A percentile compares a stretch with the other conserved stretches of the same genome.
phyloP scores from a whole-genome alignment of 2,329 filamentous ascomycete genomes.

The Fusarium verticillioides region DNA sequence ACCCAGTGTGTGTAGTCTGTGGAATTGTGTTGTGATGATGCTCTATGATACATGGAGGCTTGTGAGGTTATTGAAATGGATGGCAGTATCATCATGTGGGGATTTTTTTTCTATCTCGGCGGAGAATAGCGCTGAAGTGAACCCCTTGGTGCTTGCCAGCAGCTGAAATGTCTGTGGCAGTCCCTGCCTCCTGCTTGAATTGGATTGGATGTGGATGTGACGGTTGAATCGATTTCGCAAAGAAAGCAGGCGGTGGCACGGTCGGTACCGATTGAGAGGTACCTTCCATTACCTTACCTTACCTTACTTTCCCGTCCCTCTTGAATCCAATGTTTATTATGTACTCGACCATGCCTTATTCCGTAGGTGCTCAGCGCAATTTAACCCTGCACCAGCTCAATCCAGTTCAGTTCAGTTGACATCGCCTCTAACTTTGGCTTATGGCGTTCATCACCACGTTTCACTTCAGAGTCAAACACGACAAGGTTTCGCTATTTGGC shows the following conservation, averaged over 20 bases:
- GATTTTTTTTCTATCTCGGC: slow-evolving; percentile 8
- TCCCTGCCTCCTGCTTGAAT: slow-evolving; percentile 9
- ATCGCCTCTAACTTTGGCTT: background rate
- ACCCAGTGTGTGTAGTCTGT: background rate
- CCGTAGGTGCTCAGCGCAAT: background rate
- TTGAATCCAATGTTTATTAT: background rate
- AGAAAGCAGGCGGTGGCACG: background rate
- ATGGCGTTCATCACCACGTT: slow-evolving; percentile 6
- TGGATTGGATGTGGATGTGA: background rate
- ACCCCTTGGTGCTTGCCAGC: slow-evolving; percentile 17
- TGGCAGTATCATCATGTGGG: background rate
- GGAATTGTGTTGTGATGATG: background rate
- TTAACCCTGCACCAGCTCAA: background rate
- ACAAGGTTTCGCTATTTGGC: slow-evolving; percentile 14
- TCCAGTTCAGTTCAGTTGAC: background rate
- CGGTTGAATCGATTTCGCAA: background rate
- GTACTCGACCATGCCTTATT: slow-evolving; percentile 5
- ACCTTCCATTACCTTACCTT: background rate
- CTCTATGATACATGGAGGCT: background rate
- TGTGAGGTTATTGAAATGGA: background rate
- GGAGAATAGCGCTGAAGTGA: slow-evolving; percentile 23
- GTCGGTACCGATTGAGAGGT: slow-evolving; percentile 20
- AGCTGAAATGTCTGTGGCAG: background rate
- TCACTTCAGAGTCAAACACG: slow-evolving; percentile 4
- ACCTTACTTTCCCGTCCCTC: slow-evolving; percentile 2